Evolutionary conservation across 768 basidiomycete genomes (phyloP).

Genomic region (Crassisporium funariophilum): DNA sequence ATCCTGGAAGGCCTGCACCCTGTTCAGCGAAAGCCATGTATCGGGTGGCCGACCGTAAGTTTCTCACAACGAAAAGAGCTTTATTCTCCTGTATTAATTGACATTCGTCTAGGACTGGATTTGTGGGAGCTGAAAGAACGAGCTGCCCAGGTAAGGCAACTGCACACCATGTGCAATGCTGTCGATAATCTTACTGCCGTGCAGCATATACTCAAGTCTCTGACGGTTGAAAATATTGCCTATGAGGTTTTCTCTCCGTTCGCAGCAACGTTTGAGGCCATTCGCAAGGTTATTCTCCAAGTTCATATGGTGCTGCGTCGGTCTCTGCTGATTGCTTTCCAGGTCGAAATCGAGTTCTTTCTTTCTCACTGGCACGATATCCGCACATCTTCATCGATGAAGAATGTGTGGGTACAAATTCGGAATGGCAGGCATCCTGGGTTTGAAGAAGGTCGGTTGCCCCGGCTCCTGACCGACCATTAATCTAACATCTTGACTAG

Average conservation of each 20-base stretch:
- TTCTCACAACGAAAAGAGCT: not conserved
- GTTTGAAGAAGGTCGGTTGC: conserved; percentile 73
- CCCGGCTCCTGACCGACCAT: not conserved
- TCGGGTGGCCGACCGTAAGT: conserved; percentile 78
- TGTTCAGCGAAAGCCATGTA: conserved; percentile 88
- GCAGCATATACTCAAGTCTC: conserved; percentile 74
- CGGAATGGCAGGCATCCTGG: conserved; percentile 82
- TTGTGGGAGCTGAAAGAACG: conserved; percentile 71
- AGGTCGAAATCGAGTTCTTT: conserved; percentile 77
- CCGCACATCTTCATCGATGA: conserved; percentile 81
- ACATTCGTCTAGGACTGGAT: conserved; percentile 74
- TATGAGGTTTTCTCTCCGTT: conserved; percentile 88
- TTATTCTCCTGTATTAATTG: not conserved
- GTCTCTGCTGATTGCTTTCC: conserved; percentile 38
- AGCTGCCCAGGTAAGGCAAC: conserved; percentile 51
- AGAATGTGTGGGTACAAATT: conserved; percentile 83
- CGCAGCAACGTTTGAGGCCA: conserved; percentile 77
- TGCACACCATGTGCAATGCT: not conserved
- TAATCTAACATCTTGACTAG: conserved; percentile 28
- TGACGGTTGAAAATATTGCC: conserved; percentile 80
- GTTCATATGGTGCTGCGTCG: not conserved
- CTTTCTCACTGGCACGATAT: conserved; percentile 83
- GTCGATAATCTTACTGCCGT: conserved; percentile 5
- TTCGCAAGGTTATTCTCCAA: conserved; percentile 58
- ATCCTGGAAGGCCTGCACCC: conserved; percentile 62